phyloP scores from a whole-genome alignment of 2,329 filamentous ascomycete species.

The Colletotrichum lindemuthianum region DNA sequence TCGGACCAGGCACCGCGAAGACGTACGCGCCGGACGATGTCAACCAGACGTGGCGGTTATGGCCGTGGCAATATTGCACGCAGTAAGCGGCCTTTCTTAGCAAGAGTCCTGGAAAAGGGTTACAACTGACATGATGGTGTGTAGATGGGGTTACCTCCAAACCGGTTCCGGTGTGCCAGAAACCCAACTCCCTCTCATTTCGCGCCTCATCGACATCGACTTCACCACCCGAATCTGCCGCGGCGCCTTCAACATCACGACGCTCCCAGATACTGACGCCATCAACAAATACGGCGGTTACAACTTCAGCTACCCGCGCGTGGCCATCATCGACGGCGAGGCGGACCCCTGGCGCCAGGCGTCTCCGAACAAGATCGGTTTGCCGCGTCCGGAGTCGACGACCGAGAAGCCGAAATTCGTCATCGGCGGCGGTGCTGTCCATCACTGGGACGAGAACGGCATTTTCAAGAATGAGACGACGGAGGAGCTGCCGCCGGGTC shows the following conservation, averaged over 20 bases:
- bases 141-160: conserved; percentile 80
- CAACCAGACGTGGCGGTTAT: conserved; percentile 48
- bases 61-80: conserved; percentile 65
- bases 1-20: conserved; percentile 32
- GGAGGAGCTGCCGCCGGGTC: conserved; percentile 63
- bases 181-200: conserved; percentile 74
- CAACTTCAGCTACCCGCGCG: conserved; percentile 75
- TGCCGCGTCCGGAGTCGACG: conserved; percentile 65
- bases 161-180: conserved; percentile 76
- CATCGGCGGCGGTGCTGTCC: conserved; percentile 73
- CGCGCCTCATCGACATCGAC: conserved; percentile 72
- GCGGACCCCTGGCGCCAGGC: conserved; percentile 84
- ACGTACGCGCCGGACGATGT: conserved; percentile 14
- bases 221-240: conserved; percentile 72
- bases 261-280: conserved; percentile 67
- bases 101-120: background rate
- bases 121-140: conserved; percentile 19
- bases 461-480: conserved; percentile 71
- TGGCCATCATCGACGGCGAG: conserved; percentile 82
- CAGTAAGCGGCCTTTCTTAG: conserved; percentile 49
- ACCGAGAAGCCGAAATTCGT: conserved; percentile 74
- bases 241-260: conserved; percentile 75
- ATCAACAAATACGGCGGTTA: conserved; percentile 84
- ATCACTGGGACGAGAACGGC: conserved; percentile 84
- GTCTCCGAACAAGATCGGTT: conserved; percentile 72